A percentile compares a stretch with the other conserved stretches of the same genome.
Evolutionary conservation across 768 basidiomycete species (phyloP).

Genomic region (Tricholoma matsutake): DNA sequence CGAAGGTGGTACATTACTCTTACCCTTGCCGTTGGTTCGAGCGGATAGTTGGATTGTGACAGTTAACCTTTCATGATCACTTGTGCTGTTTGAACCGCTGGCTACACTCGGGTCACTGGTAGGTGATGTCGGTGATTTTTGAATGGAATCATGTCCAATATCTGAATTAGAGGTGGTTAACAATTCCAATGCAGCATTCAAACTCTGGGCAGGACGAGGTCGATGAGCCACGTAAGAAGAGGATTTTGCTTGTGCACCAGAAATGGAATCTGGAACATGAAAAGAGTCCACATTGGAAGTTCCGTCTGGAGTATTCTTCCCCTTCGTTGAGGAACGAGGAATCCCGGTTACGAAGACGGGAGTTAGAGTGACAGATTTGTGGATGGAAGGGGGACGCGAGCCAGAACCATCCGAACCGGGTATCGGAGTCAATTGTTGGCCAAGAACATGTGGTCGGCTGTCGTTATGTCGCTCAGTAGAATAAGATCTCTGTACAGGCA

Average conservation of each 20-base stretch:
- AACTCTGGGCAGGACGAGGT: conserved; percentile 62
- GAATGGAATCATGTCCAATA: conserved; percentile 29
- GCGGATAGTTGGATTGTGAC: conserved; percentile 25
- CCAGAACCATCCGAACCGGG: conserved; percentile 66
- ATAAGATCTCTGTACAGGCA: conserved; percentile 25
- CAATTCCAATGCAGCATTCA: conserved; percentile 70
- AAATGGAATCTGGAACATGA: conserved; percentile 21
- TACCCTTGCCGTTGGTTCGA: conserved; percentile 24
- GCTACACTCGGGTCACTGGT: conserved; percentile 21
- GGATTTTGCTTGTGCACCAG: conserved; percentile 51
- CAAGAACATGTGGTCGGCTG: conserved; percentile 30
- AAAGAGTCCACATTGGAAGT: conserved; percentile 25
- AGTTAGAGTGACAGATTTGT: conserved; percentile 35
- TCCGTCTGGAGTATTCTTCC: conserved; percentile 26
- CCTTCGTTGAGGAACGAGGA: conserved; percentile 23
- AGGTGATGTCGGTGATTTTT: conserved; percentile 22
- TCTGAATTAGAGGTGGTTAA: conserved; percentile 46
- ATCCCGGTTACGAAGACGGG: conserved; percentile 27
- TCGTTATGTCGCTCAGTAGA: conserved; percentile 26
- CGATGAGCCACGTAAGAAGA: conserved; percentile 53
- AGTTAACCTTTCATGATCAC: conserved; percentile 19
- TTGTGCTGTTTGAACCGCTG: conserved; percentile 14
- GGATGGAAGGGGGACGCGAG: conserved; percentile 49
- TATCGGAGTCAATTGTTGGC: conserved; percentile 56
- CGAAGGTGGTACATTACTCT: conserved; percentile 34